Base-by-base conservation (phyloP, 345 rosid species). In the Tarenaya hassleriana region DNA sequence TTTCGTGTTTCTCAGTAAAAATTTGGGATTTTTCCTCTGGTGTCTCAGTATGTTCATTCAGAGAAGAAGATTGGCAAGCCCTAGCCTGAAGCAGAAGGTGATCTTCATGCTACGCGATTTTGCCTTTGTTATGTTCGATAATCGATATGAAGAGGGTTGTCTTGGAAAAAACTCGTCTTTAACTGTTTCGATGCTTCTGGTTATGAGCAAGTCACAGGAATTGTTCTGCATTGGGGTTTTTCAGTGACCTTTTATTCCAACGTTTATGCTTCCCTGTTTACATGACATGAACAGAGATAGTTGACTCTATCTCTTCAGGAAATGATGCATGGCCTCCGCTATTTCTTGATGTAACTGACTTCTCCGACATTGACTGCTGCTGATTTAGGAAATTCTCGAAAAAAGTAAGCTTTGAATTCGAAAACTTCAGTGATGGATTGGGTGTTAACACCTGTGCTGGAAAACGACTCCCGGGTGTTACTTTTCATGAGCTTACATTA, bases 111-210 rank as follows among this genome's bases (percentile, higher is more conserved):
- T 38, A 69, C 87, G 63, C 87, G 98, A n/a, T 16, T 87, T 96
- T 32, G 95, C 92, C 10, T 52, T 72, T 46, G 58, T 91, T 41
- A 63, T 85, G 69, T 79, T n/a, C n/a, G n/a, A n/a, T n/a, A n/a
- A n/a, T 64, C 48, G 96, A 88, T 54, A 63, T 87, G 68, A 33
- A 81, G 4, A 74, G 88, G 54, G 92, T 88, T 39, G 86, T 87
- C n/a, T n/a, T n/a, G n/a, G 34, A 96, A 91, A 64, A 96, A 84
- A 77, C 95, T 91, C 45, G 66, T 88, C 37, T 88, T 77, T 56
- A 87, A 91, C 62, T 75, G 95, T 58, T 67, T 91, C 64, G 98
- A 91, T 79, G 86, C 96, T 69, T n/a, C n/a, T n/a, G n/a, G 77
- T 74, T 35, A 90, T 95, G 11, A 77, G 77, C 19, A 82, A 80